These are phyloP conservation scores for Dentipellis fragilis DNA, from an alignment of 768 basidiomycete genomes.

Conservation along the genomic window DNA sequence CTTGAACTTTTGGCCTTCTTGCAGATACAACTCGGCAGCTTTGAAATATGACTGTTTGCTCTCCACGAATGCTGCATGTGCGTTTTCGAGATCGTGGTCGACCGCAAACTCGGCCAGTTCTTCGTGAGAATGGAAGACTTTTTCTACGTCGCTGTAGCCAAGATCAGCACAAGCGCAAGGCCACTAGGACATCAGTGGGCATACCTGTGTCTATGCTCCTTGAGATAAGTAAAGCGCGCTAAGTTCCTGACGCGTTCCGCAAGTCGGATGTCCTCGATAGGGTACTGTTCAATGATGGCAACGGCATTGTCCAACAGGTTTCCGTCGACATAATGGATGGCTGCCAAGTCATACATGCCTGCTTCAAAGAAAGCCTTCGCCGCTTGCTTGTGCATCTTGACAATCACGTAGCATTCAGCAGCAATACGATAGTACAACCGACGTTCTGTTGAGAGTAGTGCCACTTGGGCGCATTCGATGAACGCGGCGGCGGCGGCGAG, in stretches of 20 bases:
- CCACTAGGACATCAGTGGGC: no score
- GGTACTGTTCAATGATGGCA: conserved; percentile 28
- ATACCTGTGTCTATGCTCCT: conserved; percentile 24
- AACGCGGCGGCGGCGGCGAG: conserved; percentile 37
- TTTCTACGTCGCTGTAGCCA: background rate
- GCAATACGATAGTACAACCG: conserved; percentile 27
- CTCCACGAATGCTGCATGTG: background rate
- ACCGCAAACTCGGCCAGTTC: background rate
- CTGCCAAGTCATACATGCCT: conserved; percentile 32
- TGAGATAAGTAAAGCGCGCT: conserved; percentile 37
- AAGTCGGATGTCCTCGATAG: conserved; percentile 22
- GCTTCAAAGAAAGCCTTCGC: conserved; percentile 34
- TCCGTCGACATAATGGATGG: conserved; percentile 36
- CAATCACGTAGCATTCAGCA: conserved; percentile 37
- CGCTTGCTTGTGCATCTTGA: conserved; percentile 29
- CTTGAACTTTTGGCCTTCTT: background rate
- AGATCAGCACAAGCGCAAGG: background rate
- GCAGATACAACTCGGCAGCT: background rate
- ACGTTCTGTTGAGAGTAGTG: conserved; percentile 16
- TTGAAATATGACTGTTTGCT: background rate
- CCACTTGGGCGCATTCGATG: conserved; percentile 23
- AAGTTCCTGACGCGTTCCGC: conserved; percentile 29
- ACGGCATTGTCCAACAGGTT: conserved; percentile 46
- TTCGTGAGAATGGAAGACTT: background rate
- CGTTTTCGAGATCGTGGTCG: background rate